Conservation (phyloP, 768 basidiomycete species). For the Epithele typhae region DNA sequence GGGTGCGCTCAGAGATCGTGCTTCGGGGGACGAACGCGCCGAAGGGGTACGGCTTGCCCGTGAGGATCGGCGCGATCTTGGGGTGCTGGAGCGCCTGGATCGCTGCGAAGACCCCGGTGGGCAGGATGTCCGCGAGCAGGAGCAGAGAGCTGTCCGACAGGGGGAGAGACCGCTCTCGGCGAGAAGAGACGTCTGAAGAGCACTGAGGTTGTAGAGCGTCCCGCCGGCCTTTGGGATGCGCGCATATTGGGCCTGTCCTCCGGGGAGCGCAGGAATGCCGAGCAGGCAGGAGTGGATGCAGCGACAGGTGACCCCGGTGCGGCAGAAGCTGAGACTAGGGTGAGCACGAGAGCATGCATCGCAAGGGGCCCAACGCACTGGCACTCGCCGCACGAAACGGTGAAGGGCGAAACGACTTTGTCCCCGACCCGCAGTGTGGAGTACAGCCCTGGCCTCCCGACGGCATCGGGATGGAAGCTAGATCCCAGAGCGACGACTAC, state of each 20-base stretch:
- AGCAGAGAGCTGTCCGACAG: conserved; percentile 61
- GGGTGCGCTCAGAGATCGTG: background rate
- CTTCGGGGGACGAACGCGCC: conserved; percentile 13
- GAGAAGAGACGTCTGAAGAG: background rate
- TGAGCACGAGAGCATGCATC: background rate
- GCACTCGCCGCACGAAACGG: conserved; percentile 82
- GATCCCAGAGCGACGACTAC: conserved; percentile 64
- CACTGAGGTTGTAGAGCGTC: conserved; percentile 62
- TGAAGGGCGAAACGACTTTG: conserved; percentile 78
- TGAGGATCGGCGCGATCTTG: conserved; percentile 58
- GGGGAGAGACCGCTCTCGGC: conserved; percentile 23
- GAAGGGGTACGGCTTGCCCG: conserved; percentile 54
- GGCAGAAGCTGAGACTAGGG: conserved; percentile 50
- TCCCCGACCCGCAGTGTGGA: conserved; percentile 64
- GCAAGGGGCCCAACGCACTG: conserved; percentile 44
- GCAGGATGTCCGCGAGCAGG: conserved; percentile 73
- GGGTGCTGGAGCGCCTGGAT: conserved; percentile 70
- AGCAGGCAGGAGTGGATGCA: conserved; percentile 60
- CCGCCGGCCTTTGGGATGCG: conserved; percentile 79
- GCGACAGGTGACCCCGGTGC: conserved; percentile 67
- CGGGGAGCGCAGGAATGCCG: conserved; percentile 61
- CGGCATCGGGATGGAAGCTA: conserved; percentile 40
- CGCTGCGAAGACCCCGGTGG: conserved; percentile 76
- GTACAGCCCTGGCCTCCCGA: conserved; percentile 58
- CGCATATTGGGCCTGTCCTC: conserved; percentile 77